Conservation (phyloP, 2,329 filamentous ascomycete genomes). For the Fusarium acutatum region DNA sequence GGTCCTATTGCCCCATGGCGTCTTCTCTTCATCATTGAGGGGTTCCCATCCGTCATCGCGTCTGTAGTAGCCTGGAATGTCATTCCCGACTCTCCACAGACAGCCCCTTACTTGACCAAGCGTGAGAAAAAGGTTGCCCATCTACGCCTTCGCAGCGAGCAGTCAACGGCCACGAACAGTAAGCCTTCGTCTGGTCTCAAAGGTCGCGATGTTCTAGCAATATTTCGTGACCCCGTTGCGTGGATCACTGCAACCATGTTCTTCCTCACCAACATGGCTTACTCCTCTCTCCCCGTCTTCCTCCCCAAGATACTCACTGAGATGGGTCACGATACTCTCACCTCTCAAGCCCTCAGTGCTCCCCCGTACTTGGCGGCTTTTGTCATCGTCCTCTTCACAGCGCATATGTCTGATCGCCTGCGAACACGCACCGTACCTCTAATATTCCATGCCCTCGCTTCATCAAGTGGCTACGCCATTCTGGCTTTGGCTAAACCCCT, state of each 20-base stretch:
- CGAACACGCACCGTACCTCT: slow-evolving; percentile 72
- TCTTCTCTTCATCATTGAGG: slow-evolving; percentile 84
- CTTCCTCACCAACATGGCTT: slow-evolving; percentile 88
- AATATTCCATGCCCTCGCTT: slow-evolving; percentile 73
- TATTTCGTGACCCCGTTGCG: slow-evolving; percentile 47
- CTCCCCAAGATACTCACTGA: slow-evolving; percentile 80
- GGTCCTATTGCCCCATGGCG: slow-evolving; percentile 83
- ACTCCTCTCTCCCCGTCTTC: slow-evolving; percentile 87
- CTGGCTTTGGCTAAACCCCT: slow-evolving; percentile 66
- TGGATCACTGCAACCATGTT: slow-evolving; percentile 85
- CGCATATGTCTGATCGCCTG: slow-evolving; percentile 74
- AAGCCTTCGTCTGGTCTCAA: slow-evolving; percentile 54
- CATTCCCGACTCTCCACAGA: slow-evolving; percentile 79
- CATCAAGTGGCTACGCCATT: slow-evolving; percentile 66
- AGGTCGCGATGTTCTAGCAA: slow-evolving; percentile 63
- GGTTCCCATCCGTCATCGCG: slow-evolving; percentile 81
- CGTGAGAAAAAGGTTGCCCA: slow-evolving; percentile 76
- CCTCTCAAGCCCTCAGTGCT: slow-evolving; percentile 80
- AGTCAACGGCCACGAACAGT: slow-evolving; percentile 34
- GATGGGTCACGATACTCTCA: slow-evolving; percentile 75
- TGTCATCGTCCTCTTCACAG: slow-evolving; percentile 73
- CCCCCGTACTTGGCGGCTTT: slow-evolving; percentile 85
- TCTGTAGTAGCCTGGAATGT: slow-evolving; percentile 77
- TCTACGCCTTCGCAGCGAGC: slow-evolving; percentile 68
- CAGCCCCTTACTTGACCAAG: slow-evolving; percentile 68